These are phyloP conservation scores for Terana coerulea DNA, from an alignment of 768 basidiomycete species.

Conservation along the genomic window DNA sequence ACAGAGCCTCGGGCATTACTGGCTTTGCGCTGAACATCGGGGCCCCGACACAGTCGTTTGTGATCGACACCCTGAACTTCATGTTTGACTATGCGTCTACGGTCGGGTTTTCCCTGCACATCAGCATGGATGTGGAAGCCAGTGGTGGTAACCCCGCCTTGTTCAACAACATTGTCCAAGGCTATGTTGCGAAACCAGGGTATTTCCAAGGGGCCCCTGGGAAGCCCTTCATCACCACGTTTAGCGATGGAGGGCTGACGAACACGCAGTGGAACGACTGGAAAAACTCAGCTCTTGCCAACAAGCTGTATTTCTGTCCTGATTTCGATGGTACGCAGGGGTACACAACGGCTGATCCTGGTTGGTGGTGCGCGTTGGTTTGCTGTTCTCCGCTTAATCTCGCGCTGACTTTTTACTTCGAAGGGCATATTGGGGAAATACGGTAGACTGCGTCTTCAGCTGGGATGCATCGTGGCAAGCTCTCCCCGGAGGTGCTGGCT, in stretches of 20 bases:
- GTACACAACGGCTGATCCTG: neutral
- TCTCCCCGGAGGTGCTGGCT: neutral
- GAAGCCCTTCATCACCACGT: neutral
- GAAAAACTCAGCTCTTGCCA: neutral
- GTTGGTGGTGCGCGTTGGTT: neutral
- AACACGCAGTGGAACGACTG: neutral
- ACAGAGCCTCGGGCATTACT: neutral
- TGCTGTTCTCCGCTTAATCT: neutral
- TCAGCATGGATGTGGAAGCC: neutral
- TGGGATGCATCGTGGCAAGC: neutral
- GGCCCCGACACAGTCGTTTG: neutral
- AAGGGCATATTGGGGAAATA: neutral
- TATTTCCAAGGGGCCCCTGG: neutral
- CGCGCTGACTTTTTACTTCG: neutral
- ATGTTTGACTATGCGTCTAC: neutral
- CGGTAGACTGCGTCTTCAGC: neutral
- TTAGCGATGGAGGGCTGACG: neutral
- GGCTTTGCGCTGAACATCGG: neutral
- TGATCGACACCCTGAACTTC: neutral
- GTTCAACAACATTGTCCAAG: neutral
- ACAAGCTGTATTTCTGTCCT: neutral
- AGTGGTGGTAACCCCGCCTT: neutral
- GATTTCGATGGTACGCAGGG: neutral
- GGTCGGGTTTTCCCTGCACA: neutral
- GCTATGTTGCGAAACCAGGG: neutral